Evolutionary conservation across 2,329 filamentous ascomycete genomes (phyloP).

Genomic region (Pseudopithomyces chartarum): DNA sequence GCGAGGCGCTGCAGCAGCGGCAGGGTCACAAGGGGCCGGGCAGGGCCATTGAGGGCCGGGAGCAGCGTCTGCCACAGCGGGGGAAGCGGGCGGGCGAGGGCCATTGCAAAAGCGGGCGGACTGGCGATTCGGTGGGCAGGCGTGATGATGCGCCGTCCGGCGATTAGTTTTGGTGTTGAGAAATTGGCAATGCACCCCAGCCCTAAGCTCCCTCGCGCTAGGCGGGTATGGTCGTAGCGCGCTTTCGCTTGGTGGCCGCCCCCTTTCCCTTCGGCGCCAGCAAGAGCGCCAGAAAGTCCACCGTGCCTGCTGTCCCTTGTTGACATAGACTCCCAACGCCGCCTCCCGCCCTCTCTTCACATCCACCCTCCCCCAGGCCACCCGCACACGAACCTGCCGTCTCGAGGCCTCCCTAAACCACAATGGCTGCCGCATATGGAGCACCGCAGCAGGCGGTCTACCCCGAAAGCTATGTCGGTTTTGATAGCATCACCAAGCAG

Average conservation of each 20-base stretch:
- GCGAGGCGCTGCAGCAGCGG: slow-evolving; percentile 52
- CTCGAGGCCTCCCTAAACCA: slow-evolving; percentile 33
- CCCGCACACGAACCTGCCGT: slow-evolving; percentile 18
- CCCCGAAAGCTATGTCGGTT: slow-evolving; percentile 98
- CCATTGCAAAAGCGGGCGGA: slow-evolving; percentile 27
- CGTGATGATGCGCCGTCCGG: background rate
- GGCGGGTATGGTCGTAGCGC: slow-evolving; percentile 32
- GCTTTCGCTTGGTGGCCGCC: slow-evolving; percentile 46
- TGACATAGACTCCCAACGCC: slow-evolving; percentile 24
- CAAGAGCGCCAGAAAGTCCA: slow-evolving; percentile 45
- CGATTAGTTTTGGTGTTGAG: slow-evolving; percentile 32
- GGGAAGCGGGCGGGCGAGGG: slow-evolving; percentile 49
- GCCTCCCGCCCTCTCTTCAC: slow-evolving; percentile 17
- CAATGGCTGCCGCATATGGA: slow-evolving; percentile 71
- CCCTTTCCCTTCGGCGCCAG: slow-evolving; percentile 50
- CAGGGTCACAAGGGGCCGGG: slow-evolving; percentile 45
- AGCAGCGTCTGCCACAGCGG: slow-evolving; percentile 58
- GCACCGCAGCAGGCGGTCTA: slow-evolving; percentile 63
- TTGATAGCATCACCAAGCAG: slow-evolving; percentile 99
- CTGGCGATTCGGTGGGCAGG: slow-evolving; percentile 6
- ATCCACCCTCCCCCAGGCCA: slow-evolving; percentile 10
- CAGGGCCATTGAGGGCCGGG: slow-evolving; percentile 52
- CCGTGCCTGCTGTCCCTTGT: slow-evolving; percentile 38
- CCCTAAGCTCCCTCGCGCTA: slow-evolving; percentile 32
- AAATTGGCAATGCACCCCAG: slow-evolving; percentile 29